Conservation (phyloP, 1,139 yeast genomes). For the Kodamaea sp. region DNA sequence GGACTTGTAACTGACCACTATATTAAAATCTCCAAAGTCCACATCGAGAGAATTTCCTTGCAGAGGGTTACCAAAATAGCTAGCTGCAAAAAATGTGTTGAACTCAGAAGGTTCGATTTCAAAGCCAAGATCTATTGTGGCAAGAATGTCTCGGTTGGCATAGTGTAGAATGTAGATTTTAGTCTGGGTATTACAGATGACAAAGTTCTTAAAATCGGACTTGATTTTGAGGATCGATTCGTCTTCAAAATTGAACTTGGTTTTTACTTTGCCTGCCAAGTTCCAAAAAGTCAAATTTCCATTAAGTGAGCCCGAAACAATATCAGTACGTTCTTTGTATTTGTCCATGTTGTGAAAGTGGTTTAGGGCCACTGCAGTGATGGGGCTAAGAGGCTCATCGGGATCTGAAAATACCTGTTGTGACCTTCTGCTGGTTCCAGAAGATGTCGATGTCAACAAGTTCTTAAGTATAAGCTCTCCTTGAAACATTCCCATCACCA, state of each 20-base stretch:
- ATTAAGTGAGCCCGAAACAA: constrained; percentile 26
- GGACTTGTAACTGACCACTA: constrained; percentile 30
- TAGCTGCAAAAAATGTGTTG: constrained; percentile 6
- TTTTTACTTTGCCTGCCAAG: constrained; percentile 24
- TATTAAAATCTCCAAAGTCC: constrained; percentile 55
- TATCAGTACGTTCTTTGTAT: constrained; percentile 25
- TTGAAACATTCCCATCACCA: constrained; percentile 29
- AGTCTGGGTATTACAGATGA: constrained; percentile 24
- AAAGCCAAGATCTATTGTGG: constrained; percentile 16
- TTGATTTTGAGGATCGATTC: constrained; percentile 25
- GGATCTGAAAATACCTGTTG: constrained; percentile 17
- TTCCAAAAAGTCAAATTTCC: constrained; percentile 34
- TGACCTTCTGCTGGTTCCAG: constrained; percentile 26
- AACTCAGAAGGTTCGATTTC: constrained; percentile 11
- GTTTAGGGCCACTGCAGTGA: constrained; percentile 27
- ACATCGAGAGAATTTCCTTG: constrained; percentile 30
- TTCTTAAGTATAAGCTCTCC: constrained; percentile 38
- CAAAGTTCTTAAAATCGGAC: constrained; percentile 32
- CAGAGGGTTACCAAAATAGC: constrained; percentile 11
- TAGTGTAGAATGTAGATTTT: constrained; percentile 26
- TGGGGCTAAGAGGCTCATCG: constrained; percentile 15
- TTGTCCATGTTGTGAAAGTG: constrained; percentile 22
- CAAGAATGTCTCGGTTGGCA: constrained; percentile 14
- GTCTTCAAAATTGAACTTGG: constrained; percentile 13
- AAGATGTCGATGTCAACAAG: constrained; percentile 35